These are phyloP conservation scores for Cupressus sempervirens DNA, from an alignment of 75 land plant species.

Conservation along the genomic window DNA sequence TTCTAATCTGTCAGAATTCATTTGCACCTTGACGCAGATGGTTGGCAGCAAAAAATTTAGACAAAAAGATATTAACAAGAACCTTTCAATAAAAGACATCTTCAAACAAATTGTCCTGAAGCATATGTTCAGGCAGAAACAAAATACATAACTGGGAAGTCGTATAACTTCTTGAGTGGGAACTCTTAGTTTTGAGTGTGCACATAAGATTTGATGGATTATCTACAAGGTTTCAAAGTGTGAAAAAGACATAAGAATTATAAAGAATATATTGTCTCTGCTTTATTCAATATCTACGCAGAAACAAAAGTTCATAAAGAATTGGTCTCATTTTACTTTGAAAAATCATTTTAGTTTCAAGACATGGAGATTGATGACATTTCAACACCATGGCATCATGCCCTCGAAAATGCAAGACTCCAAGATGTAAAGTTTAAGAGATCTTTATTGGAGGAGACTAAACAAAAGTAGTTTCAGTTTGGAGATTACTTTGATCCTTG, in stretches of 20 bases:
- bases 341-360: background rate
- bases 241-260: background rate
- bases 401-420: background rate
- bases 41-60: background rate
- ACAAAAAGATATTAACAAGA: background rate
- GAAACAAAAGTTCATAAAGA: background rate
- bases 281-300: background rate
- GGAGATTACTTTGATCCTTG: too few species aligned
- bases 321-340: background rate
- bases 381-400: background rate
- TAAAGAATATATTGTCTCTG: background rate
- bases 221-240: background rate
- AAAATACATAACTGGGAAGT: background rate
- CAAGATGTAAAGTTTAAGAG: too few species aligned
- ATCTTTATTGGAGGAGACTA: too few species aligned
- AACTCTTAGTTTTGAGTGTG: background rate
- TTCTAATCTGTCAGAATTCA: too few species aligned
- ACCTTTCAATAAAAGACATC: background rate
- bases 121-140: background rate
- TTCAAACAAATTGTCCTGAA: background rate
- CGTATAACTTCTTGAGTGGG: background rate
- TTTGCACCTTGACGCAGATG: background rate
- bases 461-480: too few species aligned
- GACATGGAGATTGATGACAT: background rate
- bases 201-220: background rate